These are phyloP conservation scores for Metrosideros polymorpha DNA, from an alignment of 441 rosid species.

Conservation along the genomic window DNA sequence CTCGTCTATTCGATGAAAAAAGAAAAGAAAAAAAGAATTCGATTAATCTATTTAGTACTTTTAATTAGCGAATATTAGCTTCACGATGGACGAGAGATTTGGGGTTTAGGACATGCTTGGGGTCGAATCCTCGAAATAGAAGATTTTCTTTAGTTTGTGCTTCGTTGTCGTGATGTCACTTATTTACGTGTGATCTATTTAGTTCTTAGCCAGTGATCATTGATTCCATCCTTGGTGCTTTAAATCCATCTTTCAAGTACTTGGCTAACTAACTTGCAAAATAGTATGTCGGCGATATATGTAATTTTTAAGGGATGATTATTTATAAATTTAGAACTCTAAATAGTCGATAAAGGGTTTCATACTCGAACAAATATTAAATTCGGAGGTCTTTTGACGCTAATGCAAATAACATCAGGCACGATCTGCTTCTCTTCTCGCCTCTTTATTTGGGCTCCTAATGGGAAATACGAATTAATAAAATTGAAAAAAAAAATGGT, in stretches of 20 bases:
- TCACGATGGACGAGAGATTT: too few species aligned
- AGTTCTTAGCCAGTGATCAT: neutral
- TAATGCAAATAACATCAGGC: neutral
- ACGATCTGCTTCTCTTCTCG: neutral
- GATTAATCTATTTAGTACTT: too few species aligned
- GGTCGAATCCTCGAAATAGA: neutral
- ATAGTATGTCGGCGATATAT: neutral
- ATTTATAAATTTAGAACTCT: too few species aligned
- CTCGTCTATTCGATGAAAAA: too few species aligned
- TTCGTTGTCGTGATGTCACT: neutral
- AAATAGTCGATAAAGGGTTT: neutral
- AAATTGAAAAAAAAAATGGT: neutral
- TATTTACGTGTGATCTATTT: neutral
- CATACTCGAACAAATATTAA: neutral
- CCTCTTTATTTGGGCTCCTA: neutral
- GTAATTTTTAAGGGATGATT: neutral
- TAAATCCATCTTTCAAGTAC: neutral
- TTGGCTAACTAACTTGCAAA: neutral
- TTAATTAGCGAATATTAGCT: too few species aligned
- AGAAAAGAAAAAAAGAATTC: too few species aligned
- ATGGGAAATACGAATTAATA: neutral
- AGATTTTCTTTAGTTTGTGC: neutral
- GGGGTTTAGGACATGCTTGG: too few species aligned
- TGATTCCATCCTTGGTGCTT: neutral
- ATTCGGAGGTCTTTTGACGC: neutral